Percentiles rank a stretch among this genome's conserved stretches.
Evolutionary conservation across 148 eudicot genomes (phyloP).

Genomic region (Rhododendron griersonianum): DNA sequence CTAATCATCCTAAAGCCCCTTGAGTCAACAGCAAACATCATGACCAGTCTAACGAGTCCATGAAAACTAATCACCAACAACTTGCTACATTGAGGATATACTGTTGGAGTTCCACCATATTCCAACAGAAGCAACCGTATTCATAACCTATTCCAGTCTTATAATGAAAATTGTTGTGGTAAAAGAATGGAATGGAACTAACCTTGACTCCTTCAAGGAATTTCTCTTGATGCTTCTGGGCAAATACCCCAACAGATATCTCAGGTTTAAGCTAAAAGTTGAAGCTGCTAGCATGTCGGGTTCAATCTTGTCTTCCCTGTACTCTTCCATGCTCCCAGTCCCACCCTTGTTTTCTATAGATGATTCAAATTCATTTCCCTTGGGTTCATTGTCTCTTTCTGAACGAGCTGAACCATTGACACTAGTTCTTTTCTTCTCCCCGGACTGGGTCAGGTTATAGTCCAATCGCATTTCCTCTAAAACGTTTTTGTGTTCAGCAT

Average conservation of each 20-base stretch:
- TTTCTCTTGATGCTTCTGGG: constrained; percentile 20
- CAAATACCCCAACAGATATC: constrained; percentile 35
- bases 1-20: neutral
- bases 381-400: constrained; percentile 9
- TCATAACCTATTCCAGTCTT: neutral
- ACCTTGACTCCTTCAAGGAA: constrained; percentile 44
- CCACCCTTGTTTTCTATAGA: constrained; percentile 13
- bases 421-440: constrained; percentile 15
- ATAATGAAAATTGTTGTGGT: neutral
- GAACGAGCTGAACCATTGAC: constrained; percentile 7
- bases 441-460: constrained; percentile 41
- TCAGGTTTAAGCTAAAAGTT: constrained; percentile 33
- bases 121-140: neutral
- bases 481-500: constrained; percentile 80
- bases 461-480: constrained; percentile 89
- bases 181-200: constrained; percentile 8
- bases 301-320: constrained; percentile 19
- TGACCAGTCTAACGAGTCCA: neutral
- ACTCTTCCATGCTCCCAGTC: constrained; percentile 19
- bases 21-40: neutral
- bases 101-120: neutral
- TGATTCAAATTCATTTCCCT: constrained; percentile 14
- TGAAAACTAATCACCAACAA: neutral
- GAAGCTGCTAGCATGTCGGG: constrained; percentile 26
- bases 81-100: neutral